These are phyloP conservation scores for Pyrenophora teres DNA, from an alignment of 2,329 filamentous ascomycete genomes.

Conservation along the genomic window DNA sequence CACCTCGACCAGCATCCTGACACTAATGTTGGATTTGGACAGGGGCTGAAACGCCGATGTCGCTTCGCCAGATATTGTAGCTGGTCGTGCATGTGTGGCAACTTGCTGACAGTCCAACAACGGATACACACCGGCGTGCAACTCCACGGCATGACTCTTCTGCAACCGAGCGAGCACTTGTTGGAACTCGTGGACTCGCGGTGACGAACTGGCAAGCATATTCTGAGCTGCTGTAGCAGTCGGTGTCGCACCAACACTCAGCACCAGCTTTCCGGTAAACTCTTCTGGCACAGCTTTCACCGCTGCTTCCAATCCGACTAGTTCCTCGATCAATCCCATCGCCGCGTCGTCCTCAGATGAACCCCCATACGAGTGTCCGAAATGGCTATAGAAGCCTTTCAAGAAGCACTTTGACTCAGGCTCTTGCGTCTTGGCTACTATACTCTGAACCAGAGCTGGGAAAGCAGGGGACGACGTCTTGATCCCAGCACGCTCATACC, in stretches of 20 bases:
- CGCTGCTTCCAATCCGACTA: slow-evolving; percentile 58
- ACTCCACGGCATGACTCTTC: slow-evolving; percentile 57
- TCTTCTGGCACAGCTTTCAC: slow-evolving; percentile 46
- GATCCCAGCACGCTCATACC: slow-evolving; percentile 72
- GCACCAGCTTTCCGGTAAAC: slow-evolving; percentile 49
- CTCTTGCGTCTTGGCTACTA: slow-evolving; percentile 42
- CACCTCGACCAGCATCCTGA: slow-evolving; percentile 74
- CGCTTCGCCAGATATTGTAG: slow-evolving; percentile 18
- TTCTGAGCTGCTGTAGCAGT: slow-evolving; percentile 71
- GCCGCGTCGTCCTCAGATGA: slow-evolving; percentile 63
- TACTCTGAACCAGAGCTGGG: slow-evolving; percentile 53
- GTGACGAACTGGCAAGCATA: slow-evolving; percentile 49
- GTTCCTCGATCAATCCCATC: slow-evolving; percentile 63
- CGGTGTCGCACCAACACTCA: slow-evolving; percentile 78
- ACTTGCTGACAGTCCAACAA: slow-evolving; percentile 79
- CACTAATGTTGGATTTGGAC: slow-evolving; percentile 63
- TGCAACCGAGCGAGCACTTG: slow-evolving; percentile 47
- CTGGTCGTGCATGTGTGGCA: slow-evolving; percentile 66
- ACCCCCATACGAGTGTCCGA: slow-evolving; percentile 70
- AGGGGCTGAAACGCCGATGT: slow-evolving; percentile 41
- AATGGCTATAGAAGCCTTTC: slow-evolving; percentile 73
- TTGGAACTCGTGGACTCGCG: slow-evolving; percentile 49
- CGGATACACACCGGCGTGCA: slow-evolving; percentile 79
- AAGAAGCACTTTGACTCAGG: slow-evolving; percentile 44
- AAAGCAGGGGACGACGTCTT: slow-evolving; percentile 56